Base-by-base conservation (phyloP, 179 eudicot genomes). In the Sideroxylon spinosum region DNA sequence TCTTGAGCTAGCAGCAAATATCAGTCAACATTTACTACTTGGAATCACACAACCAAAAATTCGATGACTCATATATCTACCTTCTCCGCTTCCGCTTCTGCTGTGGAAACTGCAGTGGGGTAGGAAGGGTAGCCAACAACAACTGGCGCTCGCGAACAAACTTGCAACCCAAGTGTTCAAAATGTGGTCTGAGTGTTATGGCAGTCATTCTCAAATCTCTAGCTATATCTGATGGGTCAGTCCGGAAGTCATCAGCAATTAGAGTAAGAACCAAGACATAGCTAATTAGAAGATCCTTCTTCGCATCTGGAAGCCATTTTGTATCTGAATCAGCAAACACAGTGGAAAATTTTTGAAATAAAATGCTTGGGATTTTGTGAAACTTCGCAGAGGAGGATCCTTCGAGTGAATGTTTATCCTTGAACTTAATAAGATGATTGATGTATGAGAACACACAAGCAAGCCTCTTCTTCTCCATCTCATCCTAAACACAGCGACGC, bases 241-340 rank as follows among this genome's bases (percentile, higher is more conserved):
- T 87, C 73, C 77, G 78, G 57, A 92, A 96, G 50, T 86, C 87
- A 72, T 94, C 99, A 23, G 86, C 87, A 78, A 83, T 82, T 23
- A 96, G 87, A 44, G 97, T 80, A 53, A 94, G 90, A 78, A 96
- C 97, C 77, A 94, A 84, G 74, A 91, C 85, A 57, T 94, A 89
- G 79, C 93, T 88, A 62, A 94, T 85, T 6, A 96, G 88, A 77
- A 90, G 86, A 26, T 83, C 82, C 10, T 66, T 85, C 78, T 94
- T 96, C 48, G 90, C 97, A 64, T 87, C 90, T 0, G 90, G 69
- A 6, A 94, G 86, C 84, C 88, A 81, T 55, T 80, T 86, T 53
- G 76, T 80, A 1, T 83, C 89, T 5, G 83, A 9, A 44, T 82
- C 78, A 13, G 81, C 82, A 85, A 94, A 96, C 94, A 94, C 82